phyloP scores from a whole-genome alignment of 1,284 basidiomycete species.

The Marasmius oreades region DNA sequence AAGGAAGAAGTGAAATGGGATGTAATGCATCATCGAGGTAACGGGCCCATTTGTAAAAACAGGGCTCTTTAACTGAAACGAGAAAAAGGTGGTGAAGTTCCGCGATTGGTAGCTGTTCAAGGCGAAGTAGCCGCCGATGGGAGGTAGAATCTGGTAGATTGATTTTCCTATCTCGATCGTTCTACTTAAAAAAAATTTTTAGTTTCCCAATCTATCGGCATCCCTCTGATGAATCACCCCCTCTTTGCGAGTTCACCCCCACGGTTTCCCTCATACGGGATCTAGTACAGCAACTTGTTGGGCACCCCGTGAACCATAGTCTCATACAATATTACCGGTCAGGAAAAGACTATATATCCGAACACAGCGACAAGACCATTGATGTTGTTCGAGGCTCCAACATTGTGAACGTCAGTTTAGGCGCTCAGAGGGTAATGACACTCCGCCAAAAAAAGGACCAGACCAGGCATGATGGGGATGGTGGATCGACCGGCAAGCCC shows the following conservation, averaged over 20 bases:
- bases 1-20: conserved; percentile 65
- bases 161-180: not conserved
- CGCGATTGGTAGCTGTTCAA: conserved; percentile 69
- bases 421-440: conserved; percentile 69
- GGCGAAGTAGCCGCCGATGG: conserved; percentile 59
- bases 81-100: conserved; percentile 72
- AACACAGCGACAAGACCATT: conserved; percentile 79
- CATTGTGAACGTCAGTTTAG: conserved; percentile 74
- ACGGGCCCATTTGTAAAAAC: too few species aligned
- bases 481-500: not conserved
- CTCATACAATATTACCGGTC: conserved; percentile 74
- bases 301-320: conserved; percentile 71
- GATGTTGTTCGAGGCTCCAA: conserved; percentile 67
- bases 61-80: too few species aligned
- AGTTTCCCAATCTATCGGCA: conserved; percentile 77
- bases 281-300: conserved; percentile 49
- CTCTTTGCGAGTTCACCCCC: conserved; percentile 58
- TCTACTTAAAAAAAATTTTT: not conserved
- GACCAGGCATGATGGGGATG: not conserved
- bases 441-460: conserved; percentile 59
- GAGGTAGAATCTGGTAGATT: conserved; percentile 47
- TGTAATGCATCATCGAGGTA: conserved; percentile 70
- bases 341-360: conserved; percentile 76
- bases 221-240: conserved; percentile 71
- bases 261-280: conserved; percentile 61